These are phyloP conservation scores for Rhododendron kiyosumense DNA, from an alignment of 148 eudicot species.

Conservation along the genomic window DNA sequence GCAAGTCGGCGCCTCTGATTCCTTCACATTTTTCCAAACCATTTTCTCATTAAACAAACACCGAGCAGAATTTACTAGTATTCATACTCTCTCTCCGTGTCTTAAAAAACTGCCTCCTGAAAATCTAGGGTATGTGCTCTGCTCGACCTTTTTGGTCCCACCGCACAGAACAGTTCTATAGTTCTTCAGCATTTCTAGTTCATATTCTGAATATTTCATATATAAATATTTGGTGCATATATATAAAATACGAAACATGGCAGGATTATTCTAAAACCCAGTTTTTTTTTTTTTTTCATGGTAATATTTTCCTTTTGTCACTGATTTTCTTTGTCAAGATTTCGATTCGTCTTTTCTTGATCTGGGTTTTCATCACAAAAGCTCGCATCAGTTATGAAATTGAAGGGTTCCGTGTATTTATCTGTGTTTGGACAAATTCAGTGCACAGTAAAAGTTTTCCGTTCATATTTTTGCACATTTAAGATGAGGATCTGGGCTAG, in stretches of 20 bases:
- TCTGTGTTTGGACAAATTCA: not conserved
- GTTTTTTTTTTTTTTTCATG: not conserved
- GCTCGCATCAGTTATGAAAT: not conserved
- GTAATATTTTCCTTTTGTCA: not conserved
- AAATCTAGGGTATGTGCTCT: constrained; percentile 4
- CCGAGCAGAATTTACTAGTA: not conserved
- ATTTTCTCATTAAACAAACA: constrained; percentile 1
- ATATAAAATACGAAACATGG: not conserved
- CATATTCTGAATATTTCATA: not conserved
- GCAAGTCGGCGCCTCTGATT: constrained; percentile 4
- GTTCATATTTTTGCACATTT: not conserved
- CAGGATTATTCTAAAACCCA: not conserved
- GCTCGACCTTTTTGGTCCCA: not conserved
- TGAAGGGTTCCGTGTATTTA: not conserved
- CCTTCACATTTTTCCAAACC: not conserved
- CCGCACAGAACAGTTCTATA: not conserved
- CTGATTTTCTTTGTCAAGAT: not conserved
- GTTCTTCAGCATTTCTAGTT: not conserved
- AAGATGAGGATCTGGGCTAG: not conserved
- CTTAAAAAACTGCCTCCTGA: not conserved
- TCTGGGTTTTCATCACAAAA: not conserved
- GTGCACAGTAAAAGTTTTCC: not conserved
- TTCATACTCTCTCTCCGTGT: not conserved
- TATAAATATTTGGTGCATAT: too few species aligned
- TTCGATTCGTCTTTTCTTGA: not conserved